Conservation (phyloP, 2,329 filamentous ascomycete species). For the Monilinia vaccinii-corymbosi region DNA sequence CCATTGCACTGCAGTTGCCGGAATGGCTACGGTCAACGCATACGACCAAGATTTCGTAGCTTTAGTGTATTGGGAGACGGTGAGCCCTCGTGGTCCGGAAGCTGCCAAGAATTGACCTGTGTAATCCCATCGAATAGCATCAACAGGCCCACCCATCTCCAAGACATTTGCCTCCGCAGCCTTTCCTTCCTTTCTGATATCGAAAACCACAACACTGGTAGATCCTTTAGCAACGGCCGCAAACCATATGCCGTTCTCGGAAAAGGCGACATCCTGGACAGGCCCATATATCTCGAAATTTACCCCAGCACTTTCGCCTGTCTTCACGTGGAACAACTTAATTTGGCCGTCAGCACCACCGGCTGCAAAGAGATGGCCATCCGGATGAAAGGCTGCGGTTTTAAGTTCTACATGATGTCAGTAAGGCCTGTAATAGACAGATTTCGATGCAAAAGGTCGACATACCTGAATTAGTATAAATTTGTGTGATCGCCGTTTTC, state of each 20-base stretch:
- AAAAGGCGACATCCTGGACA: conserved; percentile 72
- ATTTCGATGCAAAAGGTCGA: conserved; percentile 17
- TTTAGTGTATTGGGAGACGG: conserved; percentile 86
- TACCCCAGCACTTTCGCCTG: conserved; percentile 59
- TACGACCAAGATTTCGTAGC: conserved; percentile 82
- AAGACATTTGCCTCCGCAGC: conserved; percentile 74
- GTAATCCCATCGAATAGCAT: conserved; percentile 82
- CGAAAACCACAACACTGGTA: conserved; percentile 76
- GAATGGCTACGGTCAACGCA: conserved; percentile 65
- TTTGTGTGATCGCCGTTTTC: conserved; percentile 62
- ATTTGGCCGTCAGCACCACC: conserved; percentile 74
- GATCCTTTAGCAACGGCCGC: conserved; percentile 73
- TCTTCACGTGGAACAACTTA: conserved; percentile 82
- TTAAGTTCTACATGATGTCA: conserved; percentile 34
- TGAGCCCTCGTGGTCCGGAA: conserved; percentile 69
- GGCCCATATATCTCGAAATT: conserved; percentile 62
- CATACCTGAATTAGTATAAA: conserved; percentile 73
- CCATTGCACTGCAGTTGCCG: conserved; percentile 69
- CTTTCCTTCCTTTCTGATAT: conserved; percentile 84
- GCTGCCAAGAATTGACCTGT: conserved; percentile 87
- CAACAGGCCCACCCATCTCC: conserved; percentile 71
- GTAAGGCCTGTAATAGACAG: not conserved
- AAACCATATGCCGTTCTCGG: conserved; percentile 95
- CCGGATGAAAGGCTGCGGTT: conserved; percentile 81
- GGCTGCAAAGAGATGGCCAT: conserved; percentile 86